Evolutionary conservation across 495 filamentous ascomycete genomes (phyloP), one percentile per base, ranked within the genome.

Genomic region (Hyphodiscus hymeniophilus): DNA sequence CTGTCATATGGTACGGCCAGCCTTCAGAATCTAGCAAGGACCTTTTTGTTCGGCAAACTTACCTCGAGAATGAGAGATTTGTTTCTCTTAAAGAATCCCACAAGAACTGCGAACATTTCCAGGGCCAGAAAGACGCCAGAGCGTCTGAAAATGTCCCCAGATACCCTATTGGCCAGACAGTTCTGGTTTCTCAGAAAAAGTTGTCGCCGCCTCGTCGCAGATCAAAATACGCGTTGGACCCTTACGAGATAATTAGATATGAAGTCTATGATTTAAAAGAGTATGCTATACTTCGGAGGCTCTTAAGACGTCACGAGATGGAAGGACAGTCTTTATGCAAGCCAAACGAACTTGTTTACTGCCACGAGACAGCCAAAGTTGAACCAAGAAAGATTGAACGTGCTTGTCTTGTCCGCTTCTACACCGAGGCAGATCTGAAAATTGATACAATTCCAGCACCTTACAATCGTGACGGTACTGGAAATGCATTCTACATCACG

Each of bases 271-370:
- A 48, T 8, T 26, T 50, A 0, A 53, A 30, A 40, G 31, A 40
- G 2, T 64, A 61, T 18, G 66, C 74, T 3, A 54, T 61, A 10
- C 52, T 84, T 0, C 56, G 74, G 33, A 63, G 55, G 11, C 64
- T 85, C 0, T 48, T 65, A 8, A 65, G 79, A 8, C 61, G 71
- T 40, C 53, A 44, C 7, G 57, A 64, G 21, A 63, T 76, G 18
- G 68, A 71, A 45, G 55, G 60, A 22, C 16, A 4, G 67, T 7
- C 7, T 23, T 15, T 11, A 11, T 22, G 73, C 0, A 59, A 60
- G n/a, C 65, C 74, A 1, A 89, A 89, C 46, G 84, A 89, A 58
- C 64, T 89, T 0, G 67, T 84, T 0, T 81, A 80, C 43, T 76
- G 78, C 0, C 58, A 78, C 6, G 38, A 68, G 11, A 44, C 71